Evolutionary conservation across 305 asterid species (phyloP), one percentile per base, ranked within the genome.

Genomic region (Ilex paraguariensis): DNA sequence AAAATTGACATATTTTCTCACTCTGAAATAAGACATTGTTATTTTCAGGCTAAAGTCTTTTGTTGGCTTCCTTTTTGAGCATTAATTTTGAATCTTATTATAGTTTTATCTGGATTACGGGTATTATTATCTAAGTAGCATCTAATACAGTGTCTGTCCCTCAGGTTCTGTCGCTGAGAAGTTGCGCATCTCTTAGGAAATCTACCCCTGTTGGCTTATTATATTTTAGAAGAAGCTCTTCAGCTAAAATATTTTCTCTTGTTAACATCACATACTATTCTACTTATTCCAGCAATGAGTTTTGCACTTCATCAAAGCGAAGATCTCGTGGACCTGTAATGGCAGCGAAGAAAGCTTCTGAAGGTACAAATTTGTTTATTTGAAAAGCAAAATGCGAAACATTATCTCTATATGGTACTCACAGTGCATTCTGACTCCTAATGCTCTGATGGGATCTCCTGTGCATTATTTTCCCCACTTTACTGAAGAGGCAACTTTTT

Each of bases 121-220:
- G 15, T 46, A 13, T 8, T 13, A 46, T 46, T 46, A 46, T 5
- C 31, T 42, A 54, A 42, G 12, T 28, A 72, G 59, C 70, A 62
- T 62, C 81, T 80, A 63, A 85, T 62, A 55, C 56, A 64, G 67
- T 70, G 58, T 76, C 66, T 74, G 32, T 75, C 79, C 63, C 61
- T 70, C 95, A 92, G 97, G 96, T 86, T 48, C 75, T 83, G 81
- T 79, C 86, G 62, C 81, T 86, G 82, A 82, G 71, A 75, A 78
- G 76, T 72, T 86, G 86, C 82, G 81, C 96, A 39, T 74, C 87
- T 54, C 71, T 85, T 66, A 75, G 95, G 79, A 79, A 69, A 72
- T 68, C 85, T 28, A 79, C 85, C 60, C 77, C 83, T 51, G 63
- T 77, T 72, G 80, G 85, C 71, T 66, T 82, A 59, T 76, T 76